Conservation (phyloP, 495 filamentous ascomycete genomes). For the Aspergillus indologenus region DNA sequence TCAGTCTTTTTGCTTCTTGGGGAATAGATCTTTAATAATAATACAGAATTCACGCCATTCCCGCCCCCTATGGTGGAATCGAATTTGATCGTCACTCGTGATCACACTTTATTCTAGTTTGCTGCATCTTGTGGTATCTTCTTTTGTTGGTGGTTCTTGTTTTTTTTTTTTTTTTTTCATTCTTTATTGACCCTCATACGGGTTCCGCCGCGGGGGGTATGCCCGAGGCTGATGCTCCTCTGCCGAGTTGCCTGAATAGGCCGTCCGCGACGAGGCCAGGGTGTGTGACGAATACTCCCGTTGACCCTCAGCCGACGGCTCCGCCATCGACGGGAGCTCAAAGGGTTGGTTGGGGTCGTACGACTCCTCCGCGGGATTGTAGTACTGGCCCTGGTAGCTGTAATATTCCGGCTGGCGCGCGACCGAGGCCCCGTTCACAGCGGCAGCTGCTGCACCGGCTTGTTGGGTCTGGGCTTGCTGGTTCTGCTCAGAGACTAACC, state of each 20-base stretch:
- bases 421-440: not conserved
- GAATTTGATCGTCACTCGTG: not conserved
- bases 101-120: not conserved
- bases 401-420: constrained; percentile 8
- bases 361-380: constrained; percentile 12
- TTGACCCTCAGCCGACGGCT: not conserved
- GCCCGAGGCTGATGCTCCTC: not conserved
- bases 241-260: not conserved
- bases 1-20: not conserved
- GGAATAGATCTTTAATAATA: not conserved
- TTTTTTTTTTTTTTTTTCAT: not conserved
- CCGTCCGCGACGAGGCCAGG: not conserved
- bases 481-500: not conserved
- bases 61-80: not conserved
- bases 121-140: too few species aligned
- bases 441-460: not conserved
- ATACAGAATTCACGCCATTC: not conserved
- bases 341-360: constrained; percentile 15
- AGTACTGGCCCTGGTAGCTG: constrained; percentile 15
- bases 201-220: not conserved
- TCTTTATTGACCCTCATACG: not conserved
- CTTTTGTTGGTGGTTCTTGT: not conserved
- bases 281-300: constrained; percentile 11
- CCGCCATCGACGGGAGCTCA: constrained; percentile 14
- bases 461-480: not conserved